phyloP scores from a whole-genome alignment of 2,329 filamentous ascomycete genomes.

The Calonectria henricotiae region DNA sequence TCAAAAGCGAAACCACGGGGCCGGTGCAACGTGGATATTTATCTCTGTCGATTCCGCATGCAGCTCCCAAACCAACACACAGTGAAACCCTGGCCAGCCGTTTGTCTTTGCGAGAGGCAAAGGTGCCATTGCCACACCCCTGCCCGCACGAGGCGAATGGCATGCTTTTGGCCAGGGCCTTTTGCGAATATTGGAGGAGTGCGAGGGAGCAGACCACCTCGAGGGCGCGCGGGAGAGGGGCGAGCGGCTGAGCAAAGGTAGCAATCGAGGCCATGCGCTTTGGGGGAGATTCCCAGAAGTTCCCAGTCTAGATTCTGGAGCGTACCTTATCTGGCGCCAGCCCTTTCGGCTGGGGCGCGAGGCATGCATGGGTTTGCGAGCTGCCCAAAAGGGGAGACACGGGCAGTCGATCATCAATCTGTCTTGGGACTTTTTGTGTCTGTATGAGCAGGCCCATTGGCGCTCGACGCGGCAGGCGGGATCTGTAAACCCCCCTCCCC shows the following conservation, averaged over 20 bases:
- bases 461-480: not conserved
- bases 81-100: not conserved
- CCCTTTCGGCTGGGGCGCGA: not conserved
- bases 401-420: slow-evolving; percentile 15
- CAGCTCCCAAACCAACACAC: slow-evolving; percentile 7
- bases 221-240: not conserved
- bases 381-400: slow-evolving; percentile 30
- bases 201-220: slow-evolving; percentile 20
- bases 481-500: not conserved
- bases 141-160: not conserved
- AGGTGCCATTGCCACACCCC: slow-evolving; percentile 17
- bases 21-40: slow-evolving; percentile 27
- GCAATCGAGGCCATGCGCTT: not conserved
- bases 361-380: slow-evolving; percentile 28
- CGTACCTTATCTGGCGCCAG: slow-evolving; percentile 33
- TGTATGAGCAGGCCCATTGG: slow-evolving; percentile 8
- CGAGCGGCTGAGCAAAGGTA: not conserved
- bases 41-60: slow-evolving; percentile 16
- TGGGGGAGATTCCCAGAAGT: slow-evolving; percentile 24
- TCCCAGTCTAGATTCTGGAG: slow-evolving; percentile 11
- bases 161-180: slow-evolving; percentile 21
- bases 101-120: slow-evolving; percentile 8
- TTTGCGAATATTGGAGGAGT: slow-evolving; percentile 26
- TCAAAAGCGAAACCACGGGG: slow-evolving; percentile 8
- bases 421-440: slow-evolving; percentile 13